A percentile compares a stretch with the other conserved stretches of the same genome.
phyloP scores from a whole-genome alignment of 2,329 filamentous ascomycete genomes.

The Truncatella angustata region DNA sequence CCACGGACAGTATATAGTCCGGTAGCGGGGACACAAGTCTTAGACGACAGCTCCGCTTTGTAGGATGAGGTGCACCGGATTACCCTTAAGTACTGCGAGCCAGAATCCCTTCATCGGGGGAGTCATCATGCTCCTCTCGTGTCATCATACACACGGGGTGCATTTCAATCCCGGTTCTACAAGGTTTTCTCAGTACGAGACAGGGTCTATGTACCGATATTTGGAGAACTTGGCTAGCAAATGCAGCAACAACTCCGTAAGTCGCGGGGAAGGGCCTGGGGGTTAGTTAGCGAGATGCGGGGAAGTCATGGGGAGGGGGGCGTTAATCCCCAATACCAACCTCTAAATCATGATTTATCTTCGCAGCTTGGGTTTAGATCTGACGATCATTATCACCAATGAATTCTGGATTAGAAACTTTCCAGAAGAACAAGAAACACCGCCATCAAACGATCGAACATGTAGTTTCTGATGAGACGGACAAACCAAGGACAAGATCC shows the following conservation, averaged over 20 bases:
- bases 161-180: not conserved
- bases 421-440: no score
- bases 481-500: no score
- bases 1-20: no score
- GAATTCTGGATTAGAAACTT: no score
- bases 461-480: no score
- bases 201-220: not conserved
- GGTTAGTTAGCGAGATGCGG: constrained; percentile 4
- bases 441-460: no score
- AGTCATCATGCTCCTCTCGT: not conserved
- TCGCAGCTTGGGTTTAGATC: not conserved
- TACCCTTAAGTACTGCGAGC: not conserved
- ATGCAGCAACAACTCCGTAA: not conserved
- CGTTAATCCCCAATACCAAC: not conserved
- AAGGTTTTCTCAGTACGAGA: not conserved
- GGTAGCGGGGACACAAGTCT: no score
- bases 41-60: no score
- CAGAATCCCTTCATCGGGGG: not conserved
- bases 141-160: not conserved
- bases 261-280: constrained; percentile 2
- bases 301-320: not conserved
- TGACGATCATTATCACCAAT: no score
- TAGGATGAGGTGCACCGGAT: not conserved
- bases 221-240: not conserved
- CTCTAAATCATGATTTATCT: not conserved